A percentile compares a stretch with the other conserved stretches of the same genome.
phyloP scores from a whole-genome alignment of 345 rosid genomes.

The Acer saccharum region DNA sequence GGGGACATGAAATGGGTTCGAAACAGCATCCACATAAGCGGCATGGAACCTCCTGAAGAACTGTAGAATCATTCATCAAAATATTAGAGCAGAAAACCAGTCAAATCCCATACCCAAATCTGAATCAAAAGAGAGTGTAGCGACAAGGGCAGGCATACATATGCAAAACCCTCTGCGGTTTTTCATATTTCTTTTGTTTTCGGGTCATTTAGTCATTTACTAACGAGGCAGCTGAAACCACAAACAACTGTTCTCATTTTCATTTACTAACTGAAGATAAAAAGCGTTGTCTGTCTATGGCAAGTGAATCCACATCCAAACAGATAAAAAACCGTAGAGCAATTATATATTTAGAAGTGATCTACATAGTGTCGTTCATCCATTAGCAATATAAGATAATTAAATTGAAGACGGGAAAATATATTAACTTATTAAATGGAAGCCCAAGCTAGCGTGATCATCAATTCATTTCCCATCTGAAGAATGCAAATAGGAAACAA shows the following conservation, averaged over 20 bases:
- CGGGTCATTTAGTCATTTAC: background rate
- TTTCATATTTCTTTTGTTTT: background rate
- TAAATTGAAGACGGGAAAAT: background rate
- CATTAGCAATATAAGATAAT: background rate
- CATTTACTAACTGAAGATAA: background rate
- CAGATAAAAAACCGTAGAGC: background rate
- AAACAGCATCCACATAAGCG: slow-evolving; percentile 92
- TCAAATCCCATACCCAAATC: background rate
- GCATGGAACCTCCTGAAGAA: slow-evolving; percentile 91
- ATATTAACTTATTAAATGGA: background rate
- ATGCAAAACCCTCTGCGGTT: background rate
- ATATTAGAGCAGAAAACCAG: background rate
- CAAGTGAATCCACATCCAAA: background rate
- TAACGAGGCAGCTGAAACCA: background rate
- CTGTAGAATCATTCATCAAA: slow-evolving; percentile 33
- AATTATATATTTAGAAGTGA: background rate
- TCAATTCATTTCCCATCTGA: background rate
- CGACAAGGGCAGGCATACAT: background rate
- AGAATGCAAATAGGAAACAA: background rate
- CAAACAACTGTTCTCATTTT: background rate
- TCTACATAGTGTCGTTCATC: background rate
- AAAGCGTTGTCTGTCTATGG: background rate
- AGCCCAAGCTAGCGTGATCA: background rate
- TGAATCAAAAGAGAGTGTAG: background rate
- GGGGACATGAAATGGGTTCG: slow-evolving; percentile 94